Evolutionary conservation across 2,329 filamentous ascomycete species (phyloP).

Genomic region (Nigrograna mackinnonii): DNA sequence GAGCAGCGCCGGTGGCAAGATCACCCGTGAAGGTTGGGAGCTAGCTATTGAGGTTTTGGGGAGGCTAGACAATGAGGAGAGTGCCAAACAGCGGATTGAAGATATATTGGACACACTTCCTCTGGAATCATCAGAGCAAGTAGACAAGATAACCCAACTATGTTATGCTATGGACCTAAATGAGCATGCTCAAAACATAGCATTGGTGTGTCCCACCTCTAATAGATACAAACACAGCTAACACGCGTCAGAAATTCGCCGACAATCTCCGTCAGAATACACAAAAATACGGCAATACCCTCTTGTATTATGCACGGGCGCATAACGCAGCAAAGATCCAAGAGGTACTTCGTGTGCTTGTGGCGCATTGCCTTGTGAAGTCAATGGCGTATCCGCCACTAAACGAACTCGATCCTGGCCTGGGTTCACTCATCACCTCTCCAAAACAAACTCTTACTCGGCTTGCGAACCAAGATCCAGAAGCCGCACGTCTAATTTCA

Average conservation of each 20-base stretch:
- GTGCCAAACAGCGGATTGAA: constrained; percentile 74
- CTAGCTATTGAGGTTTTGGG: constrained; percentile 81
- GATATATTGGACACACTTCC: constrained; percentile 75
- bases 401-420: constrained; percentile 71
- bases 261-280: constrained; percentile 73
- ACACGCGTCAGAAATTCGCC: constrained; percentile 70
- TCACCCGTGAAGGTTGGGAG: constrained; percentile 76
- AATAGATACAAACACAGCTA: constrained; percentile 12
- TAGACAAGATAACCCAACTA: constrained; percentile 81
- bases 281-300: constrained; percentile 79
- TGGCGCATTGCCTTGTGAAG: constrained; percentile 83
- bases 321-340: constrained; percentile 79
- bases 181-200: constrained; percentile 77
- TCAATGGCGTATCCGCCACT: constrained; percentile 78
- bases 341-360: constrained; percentile 82
- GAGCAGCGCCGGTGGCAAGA: constrained; percentile 29
- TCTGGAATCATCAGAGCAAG: constrained; percentile 69
- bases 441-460: constrained; percentile 72
- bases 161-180: constrained; percentile 79
- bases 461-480: constrained; percentile 74
- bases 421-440: constrained; percentile 70
- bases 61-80: constrained; percentile 73
- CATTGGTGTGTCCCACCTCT: constrained; percentile 65
- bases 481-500: constrained; percentile 81
- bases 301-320: constrained; percentile 89